phyloP scores from a whole-genome alignment of 306 rosid species.

The Ochetophila trinervis region DNA sequence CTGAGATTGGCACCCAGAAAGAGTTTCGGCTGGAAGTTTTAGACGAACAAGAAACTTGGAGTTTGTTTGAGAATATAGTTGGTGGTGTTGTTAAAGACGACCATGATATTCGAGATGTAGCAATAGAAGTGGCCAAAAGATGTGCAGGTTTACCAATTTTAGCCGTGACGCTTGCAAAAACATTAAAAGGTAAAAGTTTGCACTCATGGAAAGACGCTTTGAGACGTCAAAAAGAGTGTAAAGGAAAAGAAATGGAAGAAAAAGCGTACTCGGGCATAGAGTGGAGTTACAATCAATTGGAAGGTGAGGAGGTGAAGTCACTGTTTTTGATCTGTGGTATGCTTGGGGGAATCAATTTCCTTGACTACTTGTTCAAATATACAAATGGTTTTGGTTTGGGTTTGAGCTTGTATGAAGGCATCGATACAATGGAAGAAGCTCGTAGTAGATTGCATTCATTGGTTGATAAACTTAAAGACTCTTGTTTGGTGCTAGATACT shows the following conservation, averaged over 20 bases:
- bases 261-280: conserved; percentile 6
- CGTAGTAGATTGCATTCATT: conserved; percentile 14
- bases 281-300: conserved; percentile 22
- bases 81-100: conserved; percentile 11
- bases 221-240: conserved; percentile 4
- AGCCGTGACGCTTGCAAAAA: conserved; percentile 32
- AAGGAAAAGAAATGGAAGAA: not conserved
- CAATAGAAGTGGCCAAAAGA: conserved; percentile 20
- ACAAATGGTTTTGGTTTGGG: conserved; percentile 27
- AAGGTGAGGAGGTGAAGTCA: conserved; percentile 18
- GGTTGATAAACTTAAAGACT: conserved; percentile 15
- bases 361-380: conserved; percentile 31
- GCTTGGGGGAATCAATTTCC: not conserved
- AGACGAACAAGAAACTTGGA: conserved; percentile 28
- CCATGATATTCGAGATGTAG: not conserved
- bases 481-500: conserved; percentile 9
- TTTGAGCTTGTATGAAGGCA: not conserved
- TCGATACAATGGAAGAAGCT: conserved; percentile 2
- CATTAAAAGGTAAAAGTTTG: conserved; percentile 7
- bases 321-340: conserved; percentile 28
- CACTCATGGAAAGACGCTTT: not conserved
- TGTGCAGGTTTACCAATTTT: conserved; percentile 43
- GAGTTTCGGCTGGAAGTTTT: conserved; percentile 18
- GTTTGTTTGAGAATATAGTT: conserved; percentile 20
- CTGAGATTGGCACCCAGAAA: conserved; percentile 22